These are phyloP conservation scores for Fusarium sp. DNA, from an alignment of 2,329 filamentous ascomycete genomes.

Conservation along the genomic window DNA sequence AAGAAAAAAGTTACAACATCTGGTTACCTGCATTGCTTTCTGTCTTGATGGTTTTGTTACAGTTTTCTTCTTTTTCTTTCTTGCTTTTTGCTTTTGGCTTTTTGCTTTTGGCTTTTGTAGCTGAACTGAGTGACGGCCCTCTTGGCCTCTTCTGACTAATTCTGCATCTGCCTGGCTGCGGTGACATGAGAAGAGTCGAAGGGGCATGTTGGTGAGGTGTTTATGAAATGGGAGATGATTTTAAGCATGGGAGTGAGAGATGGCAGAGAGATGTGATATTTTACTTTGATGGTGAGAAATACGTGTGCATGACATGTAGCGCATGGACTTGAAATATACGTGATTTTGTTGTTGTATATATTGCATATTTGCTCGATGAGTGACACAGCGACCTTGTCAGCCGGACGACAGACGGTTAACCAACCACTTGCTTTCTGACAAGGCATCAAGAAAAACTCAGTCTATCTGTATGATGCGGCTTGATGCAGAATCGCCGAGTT, in stretches of 20 bases:
- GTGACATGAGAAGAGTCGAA: constrained; percentile 26
- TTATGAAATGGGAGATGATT: constrained; percentile 2
- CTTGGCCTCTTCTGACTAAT: constrained; percentile 38
- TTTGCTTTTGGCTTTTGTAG: constrained; percentile 10
- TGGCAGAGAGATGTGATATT: constrained; percentile 19
- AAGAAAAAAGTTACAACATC: constrained; percentile 44
- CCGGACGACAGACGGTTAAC: neutral
- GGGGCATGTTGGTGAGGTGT: constrained; percentile 17
- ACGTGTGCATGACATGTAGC: constrained; percentile 5
- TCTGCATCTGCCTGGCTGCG: constrained; percentile 41
- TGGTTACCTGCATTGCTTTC: constrained; percentile 38
- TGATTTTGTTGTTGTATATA: constrained; percentile 1
- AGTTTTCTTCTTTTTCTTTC: too few relatives aligned
- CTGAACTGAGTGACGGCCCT: constrained; percentile 12
- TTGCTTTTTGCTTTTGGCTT: too few relatives aligned
- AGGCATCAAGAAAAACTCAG: neutral
- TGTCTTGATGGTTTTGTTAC: constrained; percentile 23
- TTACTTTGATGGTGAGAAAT: constrained; percentile 12
- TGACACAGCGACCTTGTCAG: too few relatives aligned
- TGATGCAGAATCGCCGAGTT: neutral
- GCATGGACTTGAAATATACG: constrained; percentile 22
- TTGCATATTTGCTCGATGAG: neutral
- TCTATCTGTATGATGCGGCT: neutral
- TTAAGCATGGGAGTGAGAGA: constrained; percentile 23
- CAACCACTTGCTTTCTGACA: neutral